Base-by-base conservation (phyloP, 2,329 filamentous ascomycete species). In the Pyrenochaeta sp. region DNA sequence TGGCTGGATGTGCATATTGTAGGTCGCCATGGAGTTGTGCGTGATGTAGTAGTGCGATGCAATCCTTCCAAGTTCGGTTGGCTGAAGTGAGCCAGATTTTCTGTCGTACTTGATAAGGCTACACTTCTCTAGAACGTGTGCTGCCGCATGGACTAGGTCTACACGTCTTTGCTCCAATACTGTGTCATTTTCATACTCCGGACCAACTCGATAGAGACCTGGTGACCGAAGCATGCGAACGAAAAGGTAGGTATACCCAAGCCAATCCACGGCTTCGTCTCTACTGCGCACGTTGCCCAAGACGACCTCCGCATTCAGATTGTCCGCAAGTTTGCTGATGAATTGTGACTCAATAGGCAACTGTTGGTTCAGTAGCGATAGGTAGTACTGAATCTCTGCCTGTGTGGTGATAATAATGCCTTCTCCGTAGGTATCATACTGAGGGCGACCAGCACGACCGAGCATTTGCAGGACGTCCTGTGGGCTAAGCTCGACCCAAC, bases 401-500 rank as follows among this genome's bases (percentile, higher is more conserved):
- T 98, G 94, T 0, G 93, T 95, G 0, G 95, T 99, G 69, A 99
- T 97, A 75, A 99, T 98, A 72, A 99, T 98, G 76, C 95, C 95
- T 78, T 99, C 95, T 74, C 95, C 95, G 72, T 96, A 99, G 0
- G 93, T 97, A 75, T 99, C 95, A 74, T 92, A 99, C 73, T 99
- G 96, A 28, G 95, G 95, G 66, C 95, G 88, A 75, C 95, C 95
- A 52, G 95, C 96, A 84, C 95, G 93, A 73, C 95, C 95, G 71
- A 99, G 88, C 96, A 99, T 99, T 78, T 99, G 95, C 50, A 99
- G 84, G 36, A 99, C 94, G 80, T 99, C 95, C 76, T 99, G 95
- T 12, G 95, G 95, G 72, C 93, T 97, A 52, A 99, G 81, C 76
- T 99, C 96, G 22, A 99, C 93, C 94, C 95, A 99, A 77, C 91